Evolutionary conservation across 1,284 basidiomycete species (phyloP), one percentile per base, ranked within the genome.

Genomic region (Ceratobasidium sp.): DNA sequence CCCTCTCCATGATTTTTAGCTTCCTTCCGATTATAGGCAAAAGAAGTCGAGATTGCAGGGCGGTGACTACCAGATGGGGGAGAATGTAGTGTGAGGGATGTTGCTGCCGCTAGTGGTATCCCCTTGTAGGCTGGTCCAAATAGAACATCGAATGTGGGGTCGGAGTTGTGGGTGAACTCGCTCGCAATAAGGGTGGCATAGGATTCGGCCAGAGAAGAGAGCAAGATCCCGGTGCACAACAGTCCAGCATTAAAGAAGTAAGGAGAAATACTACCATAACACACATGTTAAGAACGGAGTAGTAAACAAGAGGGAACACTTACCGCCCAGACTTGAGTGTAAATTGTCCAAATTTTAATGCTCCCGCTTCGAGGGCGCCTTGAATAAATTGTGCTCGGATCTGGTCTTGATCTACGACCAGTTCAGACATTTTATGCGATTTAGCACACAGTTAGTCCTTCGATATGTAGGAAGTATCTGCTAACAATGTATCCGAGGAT

Each of bases 101-200:
- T 96, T 64, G 94, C 91, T 0, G 97, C 94, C 0, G 96, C 97
- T 66, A 99, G 91, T 0, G 97, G 92, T 83, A 99, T 99, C 56
- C 96, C 97, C 86, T 99, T 99, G 88, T 99, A 99, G 2, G 98
- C 97, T 0, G 97, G 98, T 0, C 97, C 98, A 83, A 99, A 98
- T 42, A 99, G 89, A 59, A 99, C 90, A 82, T 98, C 96, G 82
- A 98, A 98, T 73, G 12, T 87, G 81, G 40, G 87, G 83, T 71
- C 82, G 9, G 61, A 64, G 48, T 66, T 62, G n/a, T 59, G 73
- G 46, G 77, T 64, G 4, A 75, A 67, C 42, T 80, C 48, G 33
- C 59, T 79, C 26, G 84, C 85, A 82, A 96, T 92, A n/a, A 94
- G 94, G 1, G 91, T 85, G 3, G 97, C 96, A 82, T 98, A 99